Conservation (phyloP, 768 basidiomycete species). For the Suillus luteus region DNA sequence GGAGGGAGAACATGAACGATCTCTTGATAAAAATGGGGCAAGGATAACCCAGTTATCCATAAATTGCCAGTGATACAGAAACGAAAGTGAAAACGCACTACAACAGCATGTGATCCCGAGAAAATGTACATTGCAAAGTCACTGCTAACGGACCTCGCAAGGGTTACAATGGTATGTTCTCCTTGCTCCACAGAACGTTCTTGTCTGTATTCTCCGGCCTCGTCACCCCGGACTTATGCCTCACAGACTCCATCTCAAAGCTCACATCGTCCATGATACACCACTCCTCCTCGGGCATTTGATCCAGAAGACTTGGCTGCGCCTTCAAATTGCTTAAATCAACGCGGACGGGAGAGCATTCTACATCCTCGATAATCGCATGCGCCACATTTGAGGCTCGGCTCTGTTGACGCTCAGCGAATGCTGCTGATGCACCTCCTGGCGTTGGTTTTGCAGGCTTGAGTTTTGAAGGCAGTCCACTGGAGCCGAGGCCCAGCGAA, state of each 20-base stretch:
- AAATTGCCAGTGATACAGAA: neutral
- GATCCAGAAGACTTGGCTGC: slow-evolving; percentile 58
- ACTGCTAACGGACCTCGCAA: neutral
- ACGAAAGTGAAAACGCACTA: neutral
- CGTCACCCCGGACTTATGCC: slow-evolving; percentile 30
- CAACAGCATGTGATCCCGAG: neutral
- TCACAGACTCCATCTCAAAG: slow-evolving; percentile 45
- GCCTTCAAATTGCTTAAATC: slow-evolving; percentile 33
- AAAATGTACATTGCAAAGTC: neutral
- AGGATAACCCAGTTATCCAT: neutral
- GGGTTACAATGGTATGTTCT: slow-evolving; percentile 21
- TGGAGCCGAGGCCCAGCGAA: slow-evolving; percentile 56
- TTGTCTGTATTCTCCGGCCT: slow-evolving; percentile 35
- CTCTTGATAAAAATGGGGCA: neutral
- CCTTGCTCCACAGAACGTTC: slow-evolving; percentile 31
- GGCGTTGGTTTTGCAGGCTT: slow-evolving; percentile 50
- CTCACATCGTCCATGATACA: slow-evolving; percentile 49
- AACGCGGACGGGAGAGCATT: slow-evolving; percentile 56
- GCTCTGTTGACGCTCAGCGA: slow-evolving; percentile 47
- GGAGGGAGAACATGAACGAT: neutral
- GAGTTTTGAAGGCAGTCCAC: slow-evolving; percentile 42
- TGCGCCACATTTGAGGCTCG: slow-evolving; percentile 28
- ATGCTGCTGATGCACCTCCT: slow-evolving; percentile 52
- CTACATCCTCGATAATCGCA: slow-evolving; percentile 36
- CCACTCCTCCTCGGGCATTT: slow-evolving; percentile 61